A percentile compares a stretch with the other conserved stretches of the same genome.
Evolutionary conservation across 495 filamentous ascomycete species (phyloP).

Genomic region (Barbatosphaeria neglecta): DNA sequence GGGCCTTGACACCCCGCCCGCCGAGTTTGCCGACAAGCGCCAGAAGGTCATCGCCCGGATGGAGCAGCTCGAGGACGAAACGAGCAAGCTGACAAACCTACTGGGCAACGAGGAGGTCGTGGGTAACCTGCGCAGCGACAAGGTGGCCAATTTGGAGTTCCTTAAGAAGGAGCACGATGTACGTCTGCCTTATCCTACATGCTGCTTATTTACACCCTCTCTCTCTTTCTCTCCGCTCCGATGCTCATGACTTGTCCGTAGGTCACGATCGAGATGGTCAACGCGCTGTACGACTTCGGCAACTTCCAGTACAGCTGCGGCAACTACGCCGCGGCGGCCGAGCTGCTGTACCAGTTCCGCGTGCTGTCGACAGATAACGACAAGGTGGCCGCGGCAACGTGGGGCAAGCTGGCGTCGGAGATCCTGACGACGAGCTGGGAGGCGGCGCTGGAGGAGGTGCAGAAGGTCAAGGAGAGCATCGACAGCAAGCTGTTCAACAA

Average conservation of each 20-base stretch:
- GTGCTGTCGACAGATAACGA: constrained; percentile 96
- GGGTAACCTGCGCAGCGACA: constrained; percentile 80
- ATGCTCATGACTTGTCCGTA: constrained; percentile 16
- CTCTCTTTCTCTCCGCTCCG: too few species aligned
- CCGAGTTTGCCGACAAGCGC: constrained; percentile 76
- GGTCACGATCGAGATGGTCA: constrained; percentile 88
- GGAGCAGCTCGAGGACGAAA: constrained; percentile 72
- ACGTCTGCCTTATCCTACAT: constrained; percentile 14
- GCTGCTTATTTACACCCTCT: too few species aligned
- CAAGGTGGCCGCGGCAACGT: constrained; percentile 86
- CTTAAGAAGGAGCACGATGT: constrained; percentile 87
- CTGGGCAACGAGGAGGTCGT: constrained; percentile 80
- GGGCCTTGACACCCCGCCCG: constrained; percentile 61
- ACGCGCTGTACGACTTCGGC: constrained; percentile 86
- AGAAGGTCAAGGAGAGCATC: constrained; percentile 86
- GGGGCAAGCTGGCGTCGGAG: constrained; percentile 91
- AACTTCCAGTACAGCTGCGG: constrained; percentile 95
- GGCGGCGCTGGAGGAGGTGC: constrained; percentile 85
- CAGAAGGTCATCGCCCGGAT: constrained; percentile 77
- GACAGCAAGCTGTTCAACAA: constrained; percentile 90
- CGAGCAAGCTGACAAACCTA: constrained; percentile 70
- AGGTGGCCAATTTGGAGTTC: constrained; percentile 92
- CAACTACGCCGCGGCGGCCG: constrained; percentile 76
- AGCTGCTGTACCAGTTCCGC: constrained; percentile 89
- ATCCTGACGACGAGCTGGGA: constrained; percentile 93